Base-by-base conservation (phyloP, 768 basidiomycete genomes). In the Termitomyces bulborhizus region DNA sequence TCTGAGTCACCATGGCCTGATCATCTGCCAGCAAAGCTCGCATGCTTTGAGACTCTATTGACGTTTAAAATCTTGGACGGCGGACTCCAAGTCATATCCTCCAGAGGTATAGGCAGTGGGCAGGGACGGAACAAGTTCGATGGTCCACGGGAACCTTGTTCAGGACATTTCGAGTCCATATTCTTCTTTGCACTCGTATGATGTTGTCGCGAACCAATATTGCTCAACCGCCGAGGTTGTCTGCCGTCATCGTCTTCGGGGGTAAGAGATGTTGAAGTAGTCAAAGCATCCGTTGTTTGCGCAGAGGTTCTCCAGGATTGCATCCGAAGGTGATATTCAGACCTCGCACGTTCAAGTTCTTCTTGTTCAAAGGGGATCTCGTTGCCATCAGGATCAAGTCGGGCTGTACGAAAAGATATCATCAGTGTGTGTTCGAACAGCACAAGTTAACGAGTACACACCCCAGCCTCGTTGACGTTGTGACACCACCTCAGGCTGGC, bases 341-440 rank as follows among this genome's bases (percentile, higher is more conserved):
- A 69, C 36, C 80, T 76, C 29, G 73, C 67, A 31, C 81, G 77
- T 56, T 85, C 83, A 16, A 84, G 71, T 50, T 81, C 79, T 58
- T 86, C 84, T 61, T 83, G 83, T 18, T 82, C 82, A 0, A 77
- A 76, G 2, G 82, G 72, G 54, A 86, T 77, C 63, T 85, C 83
- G 57, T 86, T 80, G 0, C 86, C 85, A 62, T 86, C 82, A 2
- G 76, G 61, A 65, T 81, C 77, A 46, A 81, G 73, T 37, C 77
- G 75, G 36, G 76, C 79, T 79, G 40, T 31, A 52, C 7, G 34
- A 43, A 44, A 55, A 34, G 34, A 59, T 48, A 37, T 53, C 26
- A 34, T 53, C 24, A 62, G 26, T 42, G 3, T 6, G 34, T 24
- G 32, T 51, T 31, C 24, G 26, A 27, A 21, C 16, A 18, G 6